Evolutionary conservation across 495 filamentous ascomycete genomes (phyloP).

Genomic region (Penicillium bialowiezense): DNA sequence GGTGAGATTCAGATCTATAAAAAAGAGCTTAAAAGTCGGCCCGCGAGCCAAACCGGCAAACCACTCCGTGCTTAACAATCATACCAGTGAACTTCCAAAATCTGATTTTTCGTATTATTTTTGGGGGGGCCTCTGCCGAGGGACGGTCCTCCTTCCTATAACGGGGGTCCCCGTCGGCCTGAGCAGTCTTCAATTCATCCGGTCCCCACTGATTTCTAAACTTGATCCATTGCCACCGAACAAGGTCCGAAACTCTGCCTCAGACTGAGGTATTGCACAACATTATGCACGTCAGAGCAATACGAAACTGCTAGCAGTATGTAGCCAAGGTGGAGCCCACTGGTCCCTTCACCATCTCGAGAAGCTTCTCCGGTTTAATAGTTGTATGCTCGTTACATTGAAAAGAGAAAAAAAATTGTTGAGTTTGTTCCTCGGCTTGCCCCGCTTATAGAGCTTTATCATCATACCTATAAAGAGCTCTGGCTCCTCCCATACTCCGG

Average conservation of each 20-base stretch:
- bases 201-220: conserved; percentile 17
- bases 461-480: conserved; percentile 6
- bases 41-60: background rate
- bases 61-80: conserved; percentile 10
- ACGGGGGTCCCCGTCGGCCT: conserved; percentile 22
- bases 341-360: conserved; percentile 18
- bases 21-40: background rate
- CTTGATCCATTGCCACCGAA: conserved; percentile 5
- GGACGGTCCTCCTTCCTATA: conserved; percentile 30
- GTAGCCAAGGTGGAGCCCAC: conserved; percentile 13
- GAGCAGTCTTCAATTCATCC: conserved; percentile 16
- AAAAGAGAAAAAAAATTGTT: background rate
- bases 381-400: too few species aligned
- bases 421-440: conserved; percentile 18
- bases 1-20: background rate
- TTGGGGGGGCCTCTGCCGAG: background rate
- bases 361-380: conserved; percentile 34
- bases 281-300: background rate
- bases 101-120: too few species aligned
- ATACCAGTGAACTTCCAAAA: background rate
- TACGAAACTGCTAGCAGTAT: background rate
- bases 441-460: conserved; percentile 14
- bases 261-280: background rate
- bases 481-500: background rate
- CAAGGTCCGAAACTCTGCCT: too few species aligned